A percentile compares a stretch with the other conserved stretches of the same genome.
Evolutionary conservation across 2,329 filamentous ascomycete species (phyloP).

Genomic region (Pseudopithomyces maydicus): DNA sequence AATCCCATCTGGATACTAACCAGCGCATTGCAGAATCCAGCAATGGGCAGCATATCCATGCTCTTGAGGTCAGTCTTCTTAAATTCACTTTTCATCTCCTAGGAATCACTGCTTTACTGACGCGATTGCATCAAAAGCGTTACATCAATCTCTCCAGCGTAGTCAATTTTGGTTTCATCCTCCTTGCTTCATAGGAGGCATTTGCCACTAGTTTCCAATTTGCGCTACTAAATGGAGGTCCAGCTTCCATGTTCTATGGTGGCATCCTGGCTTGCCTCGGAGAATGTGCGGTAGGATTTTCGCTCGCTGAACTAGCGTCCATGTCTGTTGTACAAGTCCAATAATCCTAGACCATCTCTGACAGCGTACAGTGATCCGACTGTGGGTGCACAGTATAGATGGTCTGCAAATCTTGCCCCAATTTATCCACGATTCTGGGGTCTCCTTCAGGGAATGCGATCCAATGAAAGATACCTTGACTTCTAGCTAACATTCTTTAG

Average conservation of each 20-base stretch:
- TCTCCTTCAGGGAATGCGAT: constrained; percentile 30
- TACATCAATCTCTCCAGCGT: constrained; percentile 33
- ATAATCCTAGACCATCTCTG: not conserved
- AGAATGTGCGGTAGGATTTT: constrained; percentile 37
- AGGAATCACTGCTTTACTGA: not conserved
- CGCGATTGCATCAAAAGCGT: constrained; percentile 13
- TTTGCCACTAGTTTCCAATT: constrained; percentile 34
- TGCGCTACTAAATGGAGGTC: constrained; percentile 34
- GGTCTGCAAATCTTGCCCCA: constrained; percentile 37
- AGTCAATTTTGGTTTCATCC: constrained; percentile 30
- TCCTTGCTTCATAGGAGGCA: constrained; percentile 32
- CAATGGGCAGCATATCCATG: not conserved
- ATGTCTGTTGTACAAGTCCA: constrained; percentile 21
- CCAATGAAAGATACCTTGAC: not conserved
- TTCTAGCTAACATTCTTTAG: constrained; percentile 37
- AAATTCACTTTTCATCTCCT: not conserved
- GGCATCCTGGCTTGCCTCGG: constrained; percentile 31
- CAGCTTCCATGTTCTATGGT: constrained; percentile 36
- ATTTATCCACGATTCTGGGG: constrained; percentile 30
- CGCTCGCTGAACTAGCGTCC: constrained; percentile 35
- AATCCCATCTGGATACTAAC: not conserved
- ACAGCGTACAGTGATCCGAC: constrained; percentile 29
- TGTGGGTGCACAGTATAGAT: constrained; percentile 40
- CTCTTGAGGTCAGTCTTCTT: not conserved
- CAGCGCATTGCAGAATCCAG: not conserved